Conservation (phyloP, 2,329 filamentous ascomycete genomes). For the Sporothrix euskadiensis region DNA sequence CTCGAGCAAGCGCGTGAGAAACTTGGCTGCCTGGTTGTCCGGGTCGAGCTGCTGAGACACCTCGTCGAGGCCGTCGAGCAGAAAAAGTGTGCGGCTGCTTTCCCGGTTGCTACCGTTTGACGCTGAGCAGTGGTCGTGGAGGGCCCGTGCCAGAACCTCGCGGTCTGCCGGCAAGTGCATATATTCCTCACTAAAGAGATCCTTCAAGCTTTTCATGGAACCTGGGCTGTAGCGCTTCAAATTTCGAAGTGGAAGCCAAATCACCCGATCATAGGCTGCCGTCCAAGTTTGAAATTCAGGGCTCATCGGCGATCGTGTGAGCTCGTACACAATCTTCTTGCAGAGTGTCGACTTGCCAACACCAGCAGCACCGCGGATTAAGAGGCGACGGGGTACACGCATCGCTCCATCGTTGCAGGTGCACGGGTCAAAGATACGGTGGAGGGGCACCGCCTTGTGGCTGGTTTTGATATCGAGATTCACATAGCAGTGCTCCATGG, state of each 20-base stretch:
- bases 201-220: not conserved
- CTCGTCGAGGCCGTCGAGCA: constrained; percentile 50
- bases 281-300: not conserved
- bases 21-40: constrained; percentile 29
- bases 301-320: constrained; percentile 37
- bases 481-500: not conserved
- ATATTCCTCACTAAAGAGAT: not conserved
- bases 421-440: not conserved
- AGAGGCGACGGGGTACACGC: constrained; percentile 36
- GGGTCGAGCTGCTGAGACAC: constrained; percentile 34
- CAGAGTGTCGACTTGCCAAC: constrained; percentile 47
- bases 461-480: not conserved
- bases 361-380: constrained; percentile 43
- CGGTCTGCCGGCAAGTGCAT: not conserved
- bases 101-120: not conserved
- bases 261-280: constrained; percentile 40
- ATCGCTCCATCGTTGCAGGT: constrained; percentile 17
- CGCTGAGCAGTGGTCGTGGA: not conserved
- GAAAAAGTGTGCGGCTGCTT: constrained; percentile 39
- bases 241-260: constrained; percentile 45
- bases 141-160: not conserved
- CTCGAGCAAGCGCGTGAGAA: constrained; percentile 39
- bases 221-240: constrained; percentile 35
- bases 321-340: constrained; percentile 45
- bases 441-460: not conserved